Percentiles rank a stretch among this genome's conserved stretches.
phyloP scores from a whole-genome alignment of 2,329 filamentous ascomycete species.

The Fusarium circinatum region DNA sequence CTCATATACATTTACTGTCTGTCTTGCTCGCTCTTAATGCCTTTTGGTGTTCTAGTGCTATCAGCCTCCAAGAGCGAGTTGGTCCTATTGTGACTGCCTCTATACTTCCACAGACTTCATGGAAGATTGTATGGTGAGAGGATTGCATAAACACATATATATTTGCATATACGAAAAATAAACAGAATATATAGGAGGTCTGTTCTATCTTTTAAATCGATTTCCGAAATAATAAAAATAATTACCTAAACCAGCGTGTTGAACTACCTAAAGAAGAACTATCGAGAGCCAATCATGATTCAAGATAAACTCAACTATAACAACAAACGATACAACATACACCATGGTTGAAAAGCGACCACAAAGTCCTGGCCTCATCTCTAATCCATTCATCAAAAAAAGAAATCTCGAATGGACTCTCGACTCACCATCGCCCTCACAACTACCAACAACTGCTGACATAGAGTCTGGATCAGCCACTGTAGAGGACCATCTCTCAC shows the following conservation, averaged over 20 bases:
- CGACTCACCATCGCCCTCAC: constrained; percentile 20
- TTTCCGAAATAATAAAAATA: neutral
- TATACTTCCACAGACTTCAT: neutral
- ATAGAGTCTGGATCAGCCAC: constrained; percentile 54
- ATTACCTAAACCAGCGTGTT: neutral
- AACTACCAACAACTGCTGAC: constrained; percentile 45
- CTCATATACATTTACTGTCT: neutral
- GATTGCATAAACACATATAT: too few species aligned
- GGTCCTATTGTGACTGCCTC: too few species aligned
- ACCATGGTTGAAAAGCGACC: constrained; percentile 44
- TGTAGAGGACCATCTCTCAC: constrained; percentile 52
- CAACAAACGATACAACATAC: neutral
- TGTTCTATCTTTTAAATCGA: too few species aligned
- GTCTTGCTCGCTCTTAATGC: neutral
- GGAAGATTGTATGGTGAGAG: too few species aligned
- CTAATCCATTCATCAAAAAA: constrained; percentile 60
- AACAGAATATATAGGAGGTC: neutral
- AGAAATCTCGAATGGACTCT: constrained; percentile 58
- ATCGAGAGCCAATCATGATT: neutral
- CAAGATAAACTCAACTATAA: constrained; percentile 1
- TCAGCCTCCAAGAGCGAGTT: neutral
- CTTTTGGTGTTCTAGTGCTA: neutral
- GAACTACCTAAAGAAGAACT: neutral
- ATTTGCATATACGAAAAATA: neutral
- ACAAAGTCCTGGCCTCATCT: constrained; percentile 49